Conservation (phyloP, 768 basidiomycete genomes). For the Collybia mongolica region DNA sequence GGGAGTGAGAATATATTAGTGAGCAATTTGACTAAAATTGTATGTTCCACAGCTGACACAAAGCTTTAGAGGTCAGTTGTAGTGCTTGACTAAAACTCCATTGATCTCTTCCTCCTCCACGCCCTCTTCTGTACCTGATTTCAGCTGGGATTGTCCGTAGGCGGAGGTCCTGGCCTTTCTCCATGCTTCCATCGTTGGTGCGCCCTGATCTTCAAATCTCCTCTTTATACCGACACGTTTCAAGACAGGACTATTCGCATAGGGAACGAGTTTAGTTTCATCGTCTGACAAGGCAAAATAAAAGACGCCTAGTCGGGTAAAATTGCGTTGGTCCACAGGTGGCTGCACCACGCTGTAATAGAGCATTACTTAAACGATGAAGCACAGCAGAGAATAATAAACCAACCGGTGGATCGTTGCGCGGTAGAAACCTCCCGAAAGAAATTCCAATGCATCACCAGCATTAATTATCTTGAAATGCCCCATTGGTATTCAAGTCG, state of each 20-base stretch:
- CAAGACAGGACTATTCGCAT: constrained; percentile 47
- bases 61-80: constrained; percentile 2
- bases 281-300: constrained; percentile 59
- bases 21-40: neutral
- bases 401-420: constrained; percentile 39
- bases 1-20: too few species aligned
- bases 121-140: constrained; percentile 35
- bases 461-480: constrained; percentile 27
- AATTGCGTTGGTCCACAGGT: constrained; percentile 39
- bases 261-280: constrained; percentile 25
- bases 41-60: too few species aligned
- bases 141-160: constrained; percentile 50
- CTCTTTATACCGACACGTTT: constrained; percentile 40
- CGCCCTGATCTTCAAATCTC: constrained; percentile 35
- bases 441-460: constrained; percentile 45
- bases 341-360: constrained; percentile 38
- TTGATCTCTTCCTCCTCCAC: constrained; percentile 56
- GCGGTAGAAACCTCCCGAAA: constrained; percentile 43
- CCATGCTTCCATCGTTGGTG: constrained; percentile 55
- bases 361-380: constrained; percentile 3
- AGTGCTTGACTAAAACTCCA: constrained; percentile 57
- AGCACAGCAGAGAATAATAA: neutral
- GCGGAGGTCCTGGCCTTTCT: constrained; percentile 47
- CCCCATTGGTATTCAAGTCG: neutral
- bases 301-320: constrained; percentile 46